Conservation (phyloP, 2,329 filamentous ascomycete species). For the Chalaropsis ovoidea region DNA sequence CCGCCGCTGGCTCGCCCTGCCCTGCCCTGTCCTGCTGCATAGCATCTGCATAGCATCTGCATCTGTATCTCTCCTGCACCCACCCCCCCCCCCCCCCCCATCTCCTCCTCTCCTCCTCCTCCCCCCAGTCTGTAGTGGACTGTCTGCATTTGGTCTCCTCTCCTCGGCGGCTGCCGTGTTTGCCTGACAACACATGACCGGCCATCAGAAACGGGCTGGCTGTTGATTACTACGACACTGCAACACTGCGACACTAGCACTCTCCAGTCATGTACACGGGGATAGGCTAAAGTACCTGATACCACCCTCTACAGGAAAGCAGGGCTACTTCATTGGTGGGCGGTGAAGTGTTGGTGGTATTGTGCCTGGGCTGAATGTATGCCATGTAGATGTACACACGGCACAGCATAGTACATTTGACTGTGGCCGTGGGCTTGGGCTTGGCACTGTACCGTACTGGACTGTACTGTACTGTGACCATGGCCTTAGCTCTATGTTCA, state of each 20-base stretch:
- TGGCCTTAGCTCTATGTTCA: too few species aligned
- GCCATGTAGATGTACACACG: neutral
- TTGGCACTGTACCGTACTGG: too few species aligned
- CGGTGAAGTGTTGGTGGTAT: neutral
- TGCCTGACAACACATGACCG: conserved; percentile 1
- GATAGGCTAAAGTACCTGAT: neutral
- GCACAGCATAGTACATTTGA: neutral
- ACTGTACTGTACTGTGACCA: too few species aligned
- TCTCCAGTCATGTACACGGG: neutral
- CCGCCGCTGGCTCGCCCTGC: neutral
- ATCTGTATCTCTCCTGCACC: neutral
- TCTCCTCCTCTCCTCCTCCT: neutral
- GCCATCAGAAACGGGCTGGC: neutral
- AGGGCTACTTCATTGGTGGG: neutral
- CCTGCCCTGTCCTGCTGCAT: too few species aligned
- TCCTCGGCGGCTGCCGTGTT: neutral
- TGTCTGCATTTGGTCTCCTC: too few species aligned
- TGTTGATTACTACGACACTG: neutral
- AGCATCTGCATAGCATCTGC: neutral
- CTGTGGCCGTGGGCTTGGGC: too few species aligned
- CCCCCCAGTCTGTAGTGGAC: too few species aligned
- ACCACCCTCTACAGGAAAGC: neutral
- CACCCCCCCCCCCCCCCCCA: too few species aligned
- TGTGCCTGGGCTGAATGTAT: conserved; percentile 15
- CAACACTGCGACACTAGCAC: neutral